Conservation (phyloP, 768 basidiomycete genomes). For the Heimioporus sp. region DNA sequence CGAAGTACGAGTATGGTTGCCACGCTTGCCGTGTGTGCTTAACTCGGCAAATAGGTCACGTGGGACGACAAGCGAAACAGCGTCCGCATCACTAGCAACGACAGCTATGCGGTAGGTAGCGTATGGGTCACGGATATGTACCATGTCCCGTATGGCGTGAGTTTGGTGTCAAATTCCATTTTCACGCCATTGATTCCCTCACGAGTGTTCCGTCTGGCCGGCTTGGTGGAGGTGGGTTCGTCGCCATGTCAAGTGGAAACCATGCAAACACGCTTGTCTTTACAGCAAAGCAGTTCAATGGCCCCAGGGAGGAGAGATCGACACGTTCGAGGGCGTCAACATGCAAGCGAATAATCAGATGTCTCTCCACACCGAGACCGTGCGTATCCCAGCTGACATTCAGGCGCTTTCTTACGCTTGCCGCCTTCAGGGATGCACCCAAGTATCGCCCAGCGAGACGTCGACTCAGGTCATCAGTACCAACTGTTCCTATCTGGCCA, state of each 20-base stretch:
- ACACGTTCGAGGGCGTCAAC: constrained; percentile 84
- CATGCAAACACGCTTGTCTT: neutral
- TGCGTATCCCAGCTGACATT: constrained; percentile 21
- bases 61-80: constrained; percentile 62
- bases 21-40: neutral
- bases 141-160: constrained; percentile 63
- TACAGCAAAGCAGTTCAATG: constrained; percentile 52
- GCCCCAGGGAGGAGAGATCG: constrained; percentile 71
- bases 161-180: constrained; percentile 18
- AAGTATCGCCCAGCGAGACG: constrained; percentile 46
- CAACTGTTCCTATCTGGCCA: constrained; percentile 56
- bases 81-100: constrained; percentile 59
- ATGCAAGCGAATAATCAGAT: constrained; percentile 60
- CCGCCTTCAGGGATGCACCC: constrained; percentile 46
- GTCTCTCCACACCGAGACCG: constrained; percentile 68
- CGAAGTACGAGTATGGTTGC: constrained; percentile 31
- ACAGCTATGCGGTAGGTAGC: constrained; percentile 55
- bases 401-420: neutral
- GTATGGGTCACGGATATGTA: constrained; percentile 64
- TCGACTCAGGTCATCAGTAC: constrained; percentile 54
- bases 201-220: constrained; percentile 79
- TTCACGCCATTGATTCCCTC: neutral
- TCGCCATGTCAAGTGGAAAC: neutral
- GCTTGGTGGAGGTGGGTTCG: constrained; percentile 47
- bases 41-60: constrained; percentile 18